Percentiles rank a stretch among this genome's conserved stretches.
Evolutionary conservation across 257 asterid genomes (phyloP).

Genomic region (Mitragyna speciosa): DNA sequence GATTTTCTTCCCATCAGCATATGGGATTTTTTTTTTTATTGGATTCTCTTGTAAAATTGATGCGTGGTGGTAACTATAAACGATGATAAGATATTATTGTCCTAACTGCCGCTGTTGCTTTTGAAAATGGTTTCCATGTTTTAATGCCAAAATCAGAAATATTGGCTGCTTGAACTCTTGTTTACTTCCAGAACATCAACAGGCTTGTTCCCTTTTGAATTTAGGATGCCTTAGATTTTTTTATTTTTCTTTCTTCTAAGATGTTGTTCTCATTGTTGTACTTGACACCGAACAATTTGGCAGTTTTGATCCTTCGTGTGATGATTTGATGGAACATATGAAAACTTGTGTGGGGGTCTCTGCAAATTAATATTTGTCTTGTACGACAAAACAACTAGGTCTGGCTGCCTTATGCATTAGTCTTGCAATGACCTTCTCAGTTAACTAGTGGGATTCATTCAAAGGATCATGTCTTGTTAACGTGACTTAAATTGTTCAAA

Average conservation of each 20-base stretch:
- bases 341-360: neutral
- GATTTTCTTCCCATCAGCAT: neutral
- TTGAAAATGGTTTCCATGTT: neutral
- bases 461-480: neutral
- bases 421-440: neutral
- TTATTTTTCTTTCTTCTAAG: neutral
- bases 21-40: neutral
- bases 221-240: neutral
- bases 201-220: neutral
- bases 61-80: neutral
- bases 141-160: neutral
- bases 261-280: neutral
- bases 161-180: neutral
- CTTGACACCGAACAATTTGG: neutral
- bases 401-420: neutral
- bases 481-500: too few relatives aligned
- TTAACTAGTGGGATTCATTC: neutral
- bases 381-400: neutral
- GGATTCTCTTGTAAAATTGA: neutral
- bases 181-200: neutral
- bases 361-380: neutral
- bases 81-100: neutral
- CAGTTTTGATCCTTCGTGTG: neutral
- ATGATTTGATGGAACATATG: neutral
- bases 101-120: neutral